These are phyloP conservation scores for Pseudozyma sp. DNA, from an alignment of 1,284 basidiomycete genomes.

Conservation along the genomic window DNA sequence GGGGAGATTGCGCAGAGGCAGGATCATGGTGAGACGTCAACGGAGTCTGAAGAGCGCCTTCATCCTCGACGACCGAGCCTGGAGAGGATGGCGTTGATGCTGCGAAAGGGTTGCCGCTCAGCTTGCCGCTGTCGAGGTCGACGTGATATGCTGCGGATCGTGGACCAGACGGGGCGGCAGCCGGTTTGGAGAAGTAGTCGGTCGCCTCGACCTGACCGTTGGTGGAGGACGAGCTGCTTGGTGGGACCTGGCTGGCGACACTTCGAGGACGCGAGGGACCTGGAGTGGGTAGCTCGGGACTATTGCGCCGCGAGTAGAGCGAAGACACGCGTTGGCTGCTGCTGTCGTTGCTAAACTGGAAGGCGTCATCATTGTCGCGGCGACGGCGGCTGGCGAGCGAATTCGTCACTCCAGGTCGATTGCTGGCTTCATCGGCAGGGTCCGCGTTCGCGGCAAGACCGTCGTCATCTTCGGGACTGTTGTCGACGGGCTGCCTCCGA, in stretches of 20 bases:
- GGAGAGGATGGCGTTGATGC: conserved; percentile 17
- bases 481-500: conserved; percentile 39
- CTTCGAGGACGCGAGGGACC: conserved; percentile 37
- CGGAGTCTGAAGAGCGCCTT: not conserved
- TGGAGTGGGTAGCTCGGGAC: conserved; percentile 35
- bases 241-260: conserved; percentile 11
- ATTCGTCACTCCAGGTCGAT: conserved; percentile 1
- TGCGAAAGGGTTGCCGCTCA: conserved; percentile 37
- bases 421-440: conserved; percentile 11
- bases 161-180: conserved; percentile 7
- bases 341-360: conserved; percentile 13
- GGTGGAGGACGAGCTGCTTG: not conserved
- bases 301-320: conserved; percentile 49
- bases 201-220: conserved; percentile 13
- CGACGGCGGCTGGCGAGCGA: conserved; percentile 33
- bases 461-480: conserved; percentile 24
- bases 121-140: conserved; percentile 39
- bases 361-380: conserved; percentile 17
- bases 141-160: conserved; percentile 29
- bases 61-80: conserved; percentile 20
- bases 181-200: conserved; percentile 35
- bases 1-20: not conserved
- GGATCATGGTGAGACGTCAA: not conserved
- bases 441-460: conserved; percentile 13
- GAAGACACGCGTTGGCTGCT: conserved; percentile 35